phyloP scores from a whole-genome alignment of 2,329 filamentous ascomycete genomes.

The Cryphonectria carpinicola region DNA sequence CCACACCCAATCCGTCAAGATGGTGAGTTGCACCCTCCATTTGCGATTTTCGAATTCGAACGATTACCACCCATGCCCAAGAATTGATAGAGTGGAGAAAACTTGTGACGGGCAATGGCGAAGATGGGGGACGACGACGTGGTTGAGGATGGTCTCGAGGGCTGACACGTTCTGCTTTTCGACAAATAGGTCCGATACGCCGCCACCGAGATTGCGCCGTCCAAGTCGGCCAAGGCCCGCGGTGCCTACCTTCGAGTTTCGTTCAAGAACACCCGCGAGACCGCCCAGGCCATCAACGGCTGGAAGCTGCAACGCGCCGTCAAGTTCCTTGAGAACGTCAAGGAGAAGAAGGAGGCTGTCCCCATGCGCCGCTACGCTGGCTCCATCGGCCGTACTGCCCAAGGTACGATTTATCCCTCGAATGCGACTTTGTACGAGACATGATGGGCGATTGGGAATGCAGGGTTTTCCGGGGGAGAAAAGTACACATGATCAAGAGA shows the following conservation, averaged over 20 bases:
- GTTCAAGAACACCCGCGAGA: constrained; percentile 99
- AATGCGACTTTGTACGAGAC: neutral
- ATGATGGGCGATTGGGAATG: neutral
- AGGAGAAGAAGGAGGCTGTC: constrained; percentile 95
- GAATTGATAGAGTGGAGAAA: constrained; percentile 21
- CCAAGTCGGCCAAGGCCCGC: constrained; percentile 96
- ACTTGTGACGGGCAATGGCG: constrained; percentile 14
- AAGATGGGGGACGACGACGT: constrained; percentile 4
- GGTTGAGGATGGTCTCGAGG: constrained; percentile 7
- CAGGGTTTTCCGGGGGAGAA: neutral
- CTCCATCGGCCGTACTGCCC: constrained; percentile 91
- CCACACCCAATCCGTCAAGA: constrained; percentile 30
- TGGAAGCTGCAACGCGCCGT: constrained; percentile 96
- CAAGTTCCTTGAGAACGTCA: constrained; percentile 97
- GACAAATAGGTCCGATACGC: constrained; percentile 86
- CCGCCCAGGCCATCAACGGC: constrained; percentile 98
- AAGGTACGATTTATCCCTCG: constrained; percentile 74
- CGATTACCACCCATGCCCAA: constrained; percentile 3
- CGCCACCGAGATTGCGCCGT: constrained; percentile 81
- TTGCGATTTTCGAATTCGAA: constrained; percentile 24
- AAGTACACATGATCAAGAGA: neutral
- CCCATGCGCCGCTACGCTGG: constrained; percentile 98
- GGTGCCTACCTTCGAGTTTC: constrained; percentile 98
- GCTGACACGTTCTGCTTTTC: constrained; percentile 24
- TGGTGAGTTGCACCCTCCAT: constrained; percentile 28